Evolutionary conservation across 2,329 filamentous ascomycete species (phyloP).

Genomic region (Colletotrichum truncatum): DNA sequence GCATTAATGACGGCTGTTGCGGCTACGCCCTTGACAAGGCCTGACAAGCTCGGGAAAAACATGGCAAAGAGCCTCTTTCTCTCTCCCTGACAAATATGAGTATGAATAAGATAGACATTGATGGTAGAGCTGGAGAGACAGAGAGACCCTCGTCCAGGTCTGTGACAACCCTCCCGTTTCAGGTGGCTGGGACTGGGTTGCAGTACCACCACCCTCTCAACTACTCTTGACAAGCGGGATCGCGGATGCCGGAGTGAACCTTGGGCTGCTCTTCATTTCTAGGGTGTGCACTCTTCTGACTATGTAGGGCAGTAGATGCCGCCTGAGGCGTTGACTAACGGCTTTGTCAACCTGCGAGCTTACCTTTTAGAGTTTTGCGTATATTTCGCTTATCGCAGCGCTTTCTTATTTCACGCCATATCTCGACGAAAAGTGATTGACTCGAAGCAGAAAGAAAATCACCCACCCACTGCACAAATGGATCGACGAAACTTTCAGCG

Average conservation of each 20-base stretch:
- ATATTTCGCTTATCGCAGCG: background rate
- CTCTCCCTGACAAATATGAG: background rate
- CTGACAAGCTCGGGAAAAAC: background rate
- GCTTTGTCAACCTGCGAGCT: constrained; percentile 23
- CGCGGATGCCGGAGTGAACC: constrained; percentile 13
- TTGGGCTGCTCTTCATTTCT: background rate
- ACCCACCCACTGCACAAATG: background rate
- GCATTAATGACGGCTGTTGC: constrained; percentile 10
- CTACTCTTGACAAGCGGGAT: constrained; percentile 27
- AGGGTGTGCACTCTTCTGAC: too few species aligned
- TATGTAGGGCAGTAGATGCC: too few species aligned
- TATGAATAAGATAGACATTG: background rate
- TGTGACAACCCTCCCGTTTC: constrained; percentile 32
- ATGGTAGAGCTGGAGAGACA: background rate
- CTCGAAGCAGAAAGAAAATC: background rate
- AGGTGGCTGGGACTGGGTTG: constrained; percentile 22
- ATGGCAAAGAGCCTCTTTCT: constrained; percentile 1
- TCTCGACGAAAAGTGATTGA: constrained; percentile 6
- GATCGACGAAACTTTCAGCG: constrained; percentile 24
- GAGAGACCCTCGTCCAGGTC: constrained; percentile 13
- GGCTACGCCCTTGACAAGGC: constrained; percentile 4
- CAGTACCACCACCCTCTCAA: constrained; percentile 10
- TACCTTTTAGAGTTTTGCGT: background rate
- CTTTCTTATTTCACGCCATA: background rate
- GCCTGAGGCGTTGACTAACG: constrained; percentile 19